Percentiles rank a stretch among this genome's conserved stretches.
These are phyloP conservation scores for Penicillium frequentans DNA, from an alignment of 2,329 filamentous ascomycete species.

Conservation along the genomic window DNA sequence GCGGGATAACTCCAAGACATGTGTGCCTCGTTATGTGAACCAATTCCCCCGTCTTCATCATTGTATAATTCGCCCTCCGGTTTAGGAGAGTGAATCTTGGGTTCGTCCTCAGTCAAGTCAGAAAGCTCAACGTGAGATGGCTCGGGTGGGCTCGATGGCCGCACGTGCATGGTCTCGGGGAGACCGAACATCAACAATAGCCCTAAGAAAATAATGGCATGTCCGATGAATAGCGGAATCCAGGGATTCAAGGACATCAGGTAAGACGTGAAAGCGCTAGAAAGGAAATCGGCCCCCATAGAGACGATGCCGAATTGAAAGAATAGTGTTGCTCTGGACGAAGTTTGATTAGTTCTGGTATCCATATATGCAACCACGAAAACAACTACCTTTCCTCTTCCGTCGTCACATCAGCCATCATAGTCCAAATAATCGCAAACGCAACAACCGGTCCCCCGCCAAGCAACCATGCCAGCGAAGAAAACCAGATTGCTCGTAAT, in stretches of 20 bases:
- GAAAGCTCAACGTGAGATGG: slow-evolving; percentile 31
- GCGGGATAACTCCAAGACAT: slow-evolving; percentile 17
- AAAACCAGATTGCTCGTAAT: slow-evolving; percentile 50
- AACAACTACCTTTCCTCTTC: slow-evolving; percentile 42
- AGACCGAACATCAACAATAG: slow-evolving; percentile 34
- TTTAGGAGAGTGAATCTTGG: slow-evolving; percentile 1
- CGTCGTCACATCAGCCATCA: slow-evolving; percentile 53
- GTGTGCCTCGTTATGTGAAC: slow-evolving; percentile 13
- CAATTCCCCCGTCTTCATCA: slow-evolving; percentile 14
- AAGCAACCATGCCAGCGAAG: slow-evolving; percentile 46
- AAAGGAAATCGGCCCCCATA: slow-evolving; percentile 41
- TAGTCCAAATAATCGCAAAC: slow-evolving; percentile 50
- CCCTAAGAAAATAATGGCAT: slow-evolving; percentile 32
- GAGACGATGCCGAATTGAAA: slow-evolving; percentile 42
- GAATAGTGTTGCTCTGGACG: slow-evolving; percentile 38
- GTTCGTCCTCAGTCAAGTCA: slow-evolving; percentile 17
- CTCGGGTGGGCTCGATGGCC: slow-evolving; percentile 12
- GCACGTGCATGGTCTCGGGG: slow-evolving; percentile 42
- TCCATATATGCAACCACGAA: slow-evolving; percentile 15
- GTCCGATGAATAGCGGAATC: slow-evolving; percentile 41
- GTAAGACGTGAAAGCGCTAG: slow-evolving; percentile 40
- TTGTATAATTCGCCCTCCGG: slow-evolving; percentile 8
- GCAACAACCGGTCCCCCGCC: slow-evolving; percentile 51
- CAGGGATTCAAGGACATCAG: slow-evolving; percentile 44
- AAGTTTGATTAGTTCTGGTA: background rate